Conservation (phyloP, 2,329 filamentous ascomycete genomes). For the Ophiostoma tasmaniense region DNA sequence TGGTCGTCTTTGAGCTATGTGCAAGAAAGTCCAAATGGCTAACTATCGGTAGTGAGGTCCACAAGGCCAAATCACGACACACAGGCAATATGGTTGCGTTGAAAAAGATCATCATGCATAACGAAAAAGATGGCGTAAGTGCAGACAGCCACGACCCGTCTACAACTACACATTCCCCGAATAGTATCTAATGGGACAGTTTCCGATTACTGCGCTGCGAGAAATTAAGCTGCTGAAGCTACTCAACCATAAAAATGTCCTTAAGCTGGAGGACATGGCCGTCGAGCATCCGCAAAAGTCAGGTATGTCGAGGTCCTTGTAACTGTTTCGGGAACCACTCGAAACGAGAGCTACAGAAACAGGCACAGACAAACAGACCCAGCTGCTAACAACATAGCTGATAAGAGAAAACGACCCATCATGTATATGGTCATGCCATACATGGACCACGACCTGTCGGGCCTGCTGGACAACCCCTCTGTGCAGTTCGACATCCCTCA, state of each 20-base stretch:
- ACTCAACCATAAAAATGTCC: conserved; percentile 80
- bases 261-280: conserved; percentile 90
- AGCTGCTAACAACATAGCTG: conserved; percentile 39
- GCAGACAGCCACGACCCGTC: background rate
- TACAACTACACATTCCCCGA: too few species aligned
- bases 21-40: conserved; percentile 4
- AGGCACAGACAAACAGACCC: background rate
- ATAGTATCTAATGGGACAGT: conserved; percentile 37
- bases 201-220: conserved; percentile 94
- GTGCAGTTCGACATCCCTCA: conserved; percentile 81
- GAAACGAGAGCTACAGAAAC: background rate
- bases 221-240: conserved; percentile 97
- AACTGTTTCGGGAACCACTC: background rate
- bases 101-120: conserved; percentile 99
- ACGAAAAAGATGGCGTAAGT: conserved; percentile 88
- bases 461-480: conserved; percentile 86
- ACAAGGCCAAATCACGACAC: conserved; percentile 72
- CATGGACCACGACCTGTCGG: conserved; percentile 98
- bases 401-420: conserved; percentile 72
- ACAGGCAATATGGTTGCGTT: conserved; percentile 72
- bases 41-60: conserved; percentile 59
- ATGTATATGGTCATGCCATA: conserved; percentile 99
- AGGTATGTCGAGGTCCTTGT: conserved; percentile 33
- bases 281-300: conserved; percentile 65
- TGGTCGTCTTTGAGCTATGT: background rate